A percentile compares a stretch with the other conserved stretches of the same genome.
phyloP scores from a whole-genome alignment of 371 early-diverging fungal genomes.

The Cokeromyces recurvatus region DNA sequence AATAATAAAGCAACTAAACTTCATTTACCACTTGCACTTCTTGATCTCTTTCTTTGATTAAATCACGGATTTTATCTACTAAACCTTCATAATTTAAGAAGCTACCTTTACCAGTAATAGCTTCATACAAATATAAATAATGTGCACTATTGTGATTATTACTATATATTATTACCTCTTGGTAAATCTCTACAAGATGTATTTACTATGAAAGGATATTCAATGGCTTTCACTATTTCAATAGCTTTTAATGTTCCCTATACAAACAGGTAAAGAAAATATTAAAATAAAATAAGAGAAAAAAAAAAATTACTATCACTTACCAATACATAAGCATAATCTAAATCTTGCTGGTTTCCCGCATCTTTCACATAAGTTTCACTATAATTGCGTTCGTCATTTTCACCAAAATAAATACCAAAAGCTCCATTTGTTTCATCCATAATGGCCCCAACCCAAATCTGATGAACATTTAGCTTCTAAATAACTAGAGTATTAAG shows the following conservation, averaged over 20 bases:
- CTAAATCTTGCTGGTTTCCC: slow-evolving; percentile 3
- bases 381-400: slow-evolving; percentile 10
- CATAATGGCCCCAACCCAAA: slow-evolving; percentile 17
- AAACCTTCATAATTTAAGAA: neutral
- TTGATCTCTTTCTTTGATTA: neutral
- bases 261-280: too few species aligned
- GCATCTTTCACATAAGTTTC: slow-evolving; percentile 1
- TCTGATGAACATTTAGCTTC: neutral
- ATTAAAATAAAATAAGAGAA: too few species aligned
- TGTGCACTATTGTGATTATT: too few species aligned
- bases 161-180: slow-evolving; percentile 4
- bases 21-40: slow-evolving; percentile 10
- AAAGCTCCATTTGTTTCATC: slow-evolving; percentile 7
- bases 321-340: slow-evolving; percentile 13
- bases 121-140: neutral
- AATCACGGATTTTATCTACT: neutral
- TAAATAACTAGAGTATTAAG: neutral
- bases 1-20: neutral
- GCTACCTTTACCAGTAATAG: slow-evolving; percentile 1
- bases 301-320: too few species aligned
- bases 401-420: slow-evolving; percentile 10
- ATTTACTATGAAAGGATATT: slow-evolving; percentile 8
- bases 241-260: slow-evolving; percentile 9
- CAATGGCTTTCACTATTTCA: too few species aligned
- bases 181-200: slow-evolving; percentile 13